Base-by-base conservation (phyloP, 2,329 filamentous ascomycete species). In the Cryoendolithus antarcticus region DNA sequence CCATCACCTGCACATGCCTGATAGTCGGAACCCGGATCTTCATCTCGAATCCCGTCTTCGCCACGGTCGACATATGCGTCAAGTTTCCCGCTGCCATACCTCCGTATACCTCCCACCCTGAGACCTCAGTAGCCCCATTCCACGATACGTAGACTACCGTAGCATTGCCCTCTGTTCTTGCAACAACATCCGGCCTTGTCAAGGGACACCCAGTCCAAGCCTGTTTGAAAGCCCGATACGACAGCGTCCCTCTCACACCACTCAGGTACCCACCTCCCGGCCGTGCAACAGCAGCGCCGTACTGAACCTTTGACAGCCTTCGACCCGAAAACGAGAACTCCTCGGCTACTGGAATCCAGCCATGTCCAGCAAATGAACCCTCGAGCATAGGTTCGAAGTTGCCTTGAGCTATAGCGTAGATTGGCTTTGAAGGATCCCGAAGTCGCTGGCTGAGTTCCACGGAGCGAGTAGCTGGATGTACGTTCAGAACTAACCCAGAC, bases 241-340 rank as follows among this genome's bases (percentile, higher is more conserved):
- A 70, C 40, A 45, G 35, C 6, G 30, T 31, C 8, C 36, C 36
- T 41, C 65, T 70, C 40, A 45, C 39, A 12, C 32, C 30, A 6
- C 15, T 31, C 3, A 38, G 34, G 15, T 32, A 41, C 4, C 39
- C 30, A 3, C 69, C 70, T n/a, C 64, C 59, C 1, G 54, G 42
- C 0, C 56, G 54, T 10, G 59, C 51, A 0, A 47, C 47, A 10
- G 49, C 42, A 27, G 57, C 49, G 2, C 72, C 71, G 69, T 70
- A 76, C 42, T 69, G 67, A 13, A 75, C 62, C 15, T 19, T 19
- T 19, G 15, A 19, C 15, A 19, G 15, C 15, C 15, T 19, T 19
- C 15, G 15, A 71, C 69, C 70, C 75, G 42, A 68, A 67, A 13
- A 75, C 62, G 10, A 75, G 51, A 4, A 66, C 64, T 40, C 72